Evolutionary conservation across 805 yeast genomes (phyloP).

Genomic region (Pichia rugopelliculosa): DNA sequence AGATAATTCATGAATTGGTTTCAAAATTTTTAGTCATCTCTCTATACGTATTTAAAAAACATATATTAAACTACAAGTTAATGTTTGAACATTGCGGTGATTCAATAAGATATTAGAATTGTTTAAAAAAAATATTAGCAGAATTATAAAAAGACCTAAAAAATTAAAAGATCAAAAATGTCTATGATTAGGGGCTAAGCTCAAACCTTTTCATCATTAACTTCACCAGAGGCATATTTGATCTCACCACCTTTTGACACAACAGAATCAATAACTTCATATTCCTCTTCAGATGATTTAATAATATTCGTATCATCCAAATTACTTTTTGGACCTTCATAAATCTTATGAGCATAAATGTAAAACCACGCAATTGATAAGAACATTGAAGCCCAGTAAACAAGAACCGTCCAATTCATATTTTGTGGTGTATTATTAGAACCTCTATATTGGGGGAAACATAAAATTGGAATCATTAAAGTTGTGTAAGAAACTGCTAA

Average conservation of each 20-base stretch:
- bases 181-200: no score
- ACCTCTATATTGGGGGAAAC: slow-evolving; percentile 47
- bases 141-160: not conserved
- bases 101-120: no score
- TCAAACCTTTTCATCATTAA: slow-evolving; percentile 5
- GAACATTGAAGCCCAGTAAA: slow-evolving; percentile 53
- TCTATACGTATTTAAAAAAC: no score
- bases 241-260: slow-evolving; percentile 16
- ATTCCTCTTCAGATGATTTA: slow-evolving; percentile 18
- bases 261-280: slow-evolving; percentile 17
- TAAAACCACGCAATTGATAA: slow-evolving; percentile 43
- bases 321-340: slow-evolving; percentile 54
- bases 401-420: slow-evolving; percentile 63
- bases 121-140: not conserved
- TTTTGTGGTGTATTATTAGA: slow-evolving; percentile 27
- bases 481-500: slow-evolving; percentile 43
- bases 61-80: no score
- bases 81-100: no score
- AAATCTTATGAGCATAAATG: slow-evolving; percentile 51
- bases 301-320: slow-evolving; percentile 30
- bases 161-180: not conserved
- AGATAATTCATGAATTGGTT: no score
- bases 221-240: slow-evolving; percentile 2
- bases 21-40: no score
- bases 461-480: slow-evolving; percentile 52